Evolutionary conservation across 257 asterid genomes (phyloP).

Genomic region (Perilla frutescens): DNA sequence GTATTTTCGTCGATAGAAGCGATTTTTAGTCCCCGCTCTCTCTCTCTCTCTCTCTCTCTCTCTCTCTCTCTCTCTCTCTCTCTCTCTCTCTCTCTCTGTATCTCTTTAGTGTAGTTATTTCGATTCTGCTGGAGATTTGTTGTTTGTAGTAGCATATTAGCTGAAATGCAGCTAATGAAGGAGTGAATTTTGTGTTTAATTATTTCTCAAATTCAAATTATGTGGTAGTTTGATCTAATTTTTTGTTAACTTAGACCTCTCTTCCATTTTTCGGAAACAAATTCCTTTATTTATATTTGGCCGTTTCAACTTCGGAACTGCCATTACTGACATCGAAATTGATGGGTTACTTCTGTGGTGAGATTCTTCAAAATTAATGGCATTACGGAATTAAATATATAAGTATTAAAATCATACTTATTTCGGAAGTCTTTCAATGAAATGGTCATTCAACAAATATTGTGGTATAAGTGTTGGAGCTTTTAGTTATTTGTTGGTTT

Average conservation of each 20-base stretch:
- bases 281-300: neutral
- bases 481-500: neutral
- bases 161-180: neutral
- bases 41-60: neutral
- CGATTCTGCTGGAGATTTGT: neutral
- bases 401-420: neutral
- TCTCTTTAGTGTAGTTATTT: neutral
- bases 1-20: constrained; percentile 1
- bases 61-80: neutral
- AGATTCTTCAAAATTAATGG: neutral
- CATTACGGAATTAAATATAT: neutral
- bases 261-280: no score
- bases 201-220: neutral
- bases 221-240: neutral
- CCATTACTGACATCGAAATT: neutral
- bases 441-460: neutral
- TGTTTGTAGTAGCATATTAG: neutral
- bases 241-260: neutral
- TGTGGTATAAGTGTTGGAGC: neutral
- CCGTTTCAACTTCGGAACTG: neutral
- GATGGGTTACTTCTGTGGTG: neutral
- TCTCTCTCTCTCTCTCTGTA: neutral
- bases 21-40: neutral
- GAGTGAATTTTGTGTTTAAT: constrained; percentile 1
- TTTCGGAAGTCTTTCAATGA: neutral